These are phyloP conservation scores for Coelastrella sp. DNA, from an alignment of 139 green algal genomes.

Conservation along the genomic window DNA sequence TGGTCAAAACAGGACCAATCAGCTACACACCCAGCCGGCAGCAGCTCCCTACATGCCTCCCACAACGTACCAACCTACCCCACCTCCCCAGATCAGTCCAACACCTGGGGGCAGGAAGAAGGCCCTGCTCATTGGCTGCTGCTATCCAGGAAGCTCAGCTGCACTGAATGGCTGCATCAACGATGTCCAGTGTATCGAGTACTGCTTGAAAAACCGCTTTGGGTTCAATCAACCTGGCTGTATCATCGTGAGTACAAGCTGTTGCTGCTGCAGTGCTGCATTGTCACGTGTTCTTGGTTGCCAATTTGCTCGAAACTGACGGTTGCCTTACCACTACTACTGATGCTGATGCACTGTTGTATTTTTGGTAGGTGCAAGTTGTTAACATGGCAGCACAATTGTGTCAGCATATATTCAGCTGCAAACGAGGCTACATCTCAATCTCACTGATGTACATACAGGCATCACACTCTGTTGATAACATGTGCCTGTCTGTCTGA, in stretches of 20 bases:
- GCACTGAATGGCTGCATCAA: conserved; percentile 46
- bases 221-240: conserved; percentile 18
- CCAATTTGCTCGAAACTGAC: no score
- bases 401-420: no score
- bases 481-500: no score
- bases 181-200: conserved; percentile 47
- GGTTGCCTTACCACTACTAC: no score
- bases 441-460: no score
- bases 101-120: conserved; percentile 17
- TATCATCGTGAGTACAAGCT: conserved; percentile 12
- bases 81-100: not conserved
- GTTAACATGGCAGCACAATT: no score
- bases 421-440: no score
- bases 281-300: no score
- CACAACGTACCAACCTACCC: conserved; percentile 8
- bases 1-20: conserved; percentile 3
- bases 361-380: no score
- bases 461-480: no score
- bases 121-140: conserved; percentile 38
- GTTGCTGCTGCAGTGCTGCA: not conserved
- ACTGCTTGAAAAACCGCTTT: conserved; percentile 48
- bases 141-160: conserved; percentile 23
- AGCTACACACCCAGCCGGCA: not conserved
- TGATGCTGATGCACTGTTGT: no score
- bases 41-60: conserved; percentile 17